phyloP scores from a whole-genome alignment of 2,329 filamentous ascomycete species.

The Pseudogymnoascus sp. region DNA sequence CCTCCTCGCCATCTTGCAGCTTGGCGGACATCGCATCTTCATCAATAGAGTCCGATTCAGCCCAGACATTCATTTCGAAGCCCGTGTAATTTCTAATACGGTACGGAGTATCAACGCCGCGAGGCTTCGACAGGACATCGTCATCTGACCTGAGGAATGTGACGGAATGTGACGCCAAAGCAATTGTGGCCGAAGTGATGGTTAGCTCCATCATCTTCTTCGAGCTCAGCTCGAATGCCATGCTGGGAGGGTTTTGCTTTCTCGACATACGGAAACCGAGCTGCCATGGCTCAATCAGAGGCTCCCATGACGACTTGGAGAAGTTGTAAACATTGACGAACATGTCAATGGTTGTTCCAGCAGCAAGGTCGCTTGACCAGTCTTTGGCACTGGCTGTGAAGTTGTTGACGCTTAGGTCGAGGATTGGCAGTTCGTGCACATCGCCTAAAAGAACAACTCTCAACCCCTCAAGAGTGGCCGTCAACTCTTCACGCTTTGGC shows the following conservation, averaged over 20 bases:
- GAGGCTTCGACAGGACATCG: slow-evolving; percentile 86
- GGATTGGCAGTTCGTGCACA: slow-evolving; percentile 84
- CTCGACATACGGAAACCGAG: slow-evolving; percentile 84
- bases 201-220: slow-evolving; percentile 88
- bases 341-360: slow-evolving; percentile 82
- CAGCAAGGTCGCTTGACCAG: slow-evolving; percentile 82
- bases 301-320: slow-evolving; percentile 97
- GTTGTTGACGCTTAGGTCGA: slow-evolving; percentile 87
- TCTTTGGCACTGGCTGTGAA: slow-evolving; percentile 80
- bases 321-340: slow-evolving; percentile 99
- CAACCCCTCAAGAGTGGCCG: slow-evolving; percentile 78
- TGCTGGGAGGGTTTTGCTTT: slow-evolving; percentile 62
- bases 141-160: slow-evolving; percentile 82
- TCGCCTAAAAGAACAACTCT: slow-evolving; percentile 93
- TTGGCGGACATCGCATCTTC: slow-evolving; percentile 61
- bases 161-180: slow-evolving; percentile 84
- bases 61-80: slow-evolving; percentile 79
- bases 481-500: slow-evolving; percentile 61
- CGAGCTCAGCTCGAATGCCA: slow-evolving; percentile 80
- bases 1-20: slow-evolving; percentile 80
- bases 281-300: slow-evolving; percentile 90
- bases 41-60: slow-evolving; percentile 51
- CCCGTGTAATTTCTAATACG: slow-evolving; percentile 92
- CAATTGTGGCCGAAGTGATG: slow-evolving; percentile 86
- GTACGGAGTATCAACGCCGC: slow-evolving; percentile 86